Conservation (phyloP, 768 basidiomycete genomes). For the Rhodotorula diobovata region DNA sequence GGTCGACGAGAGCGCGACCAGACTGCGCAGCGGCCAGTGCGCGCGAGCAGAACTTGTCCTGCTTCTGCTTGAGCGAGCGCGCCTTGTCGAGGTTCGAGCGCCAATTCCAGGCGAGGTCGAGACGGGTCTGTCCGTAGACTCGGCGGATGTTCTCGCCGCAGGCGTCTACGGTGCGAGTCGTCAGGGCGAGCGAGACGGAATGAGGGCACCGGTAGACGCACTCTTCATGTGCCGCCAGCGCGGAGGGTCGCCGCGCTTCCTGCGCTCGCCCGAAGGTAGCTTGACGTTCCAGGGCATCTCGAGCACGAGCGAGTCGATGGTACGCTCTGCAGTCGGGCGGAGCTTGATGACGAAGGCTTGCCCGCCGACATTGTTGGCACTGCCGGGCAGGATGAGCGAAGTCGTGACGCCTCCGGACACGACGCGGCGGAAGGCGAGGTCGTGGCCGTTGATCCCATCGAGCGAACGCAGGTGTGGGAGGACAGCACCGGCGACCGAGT, state of each 20-base stretch:
- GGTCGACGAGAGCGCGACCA: constrained; percentile 22
- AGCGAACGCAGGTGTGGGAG: constrained; percentile 66
- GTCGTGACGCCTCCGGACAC: constrained; percentile 86
- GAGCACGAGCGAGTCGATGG: constrained; percentile 63
- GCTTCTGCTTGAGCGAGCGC: constrained; percentile 60
- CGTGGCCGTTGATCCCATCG: constrained; percentile 82
- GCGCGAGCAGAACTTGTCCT: constrained; percentile 63
- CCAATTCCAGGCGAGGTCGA: constrained; percentile 34
- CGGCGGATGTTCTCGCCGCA: constrained; percentile 50
- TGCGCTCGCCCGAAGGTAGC: constrained; percentile 50
- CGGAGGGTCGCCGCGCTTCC: constrained; percentile 51
- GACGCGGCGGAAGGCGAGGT: constrained; percentile 64
- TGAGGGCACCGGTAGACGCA: background rate
- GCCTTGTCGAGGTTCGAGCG: constrained; percentile 59
- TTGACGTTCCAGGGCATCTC: constrained; percentile 64
- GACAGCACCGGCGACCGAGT: constrained; percentile 50
- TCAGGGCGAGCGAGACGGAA: background rate
- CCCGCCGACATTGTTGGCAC: constrained; percentile 39
- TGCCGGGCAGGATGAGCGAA: constrained; percentile 73
- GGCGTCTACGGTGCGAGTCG: constrained; percentile 46
- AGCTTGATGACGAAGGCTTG: constrained; percentile 68
- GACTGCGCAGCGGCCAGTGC: constrained; percentile 54
- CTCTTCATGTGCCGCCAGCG: constrained; percentile 21
- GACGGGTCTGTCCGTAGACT: constrained; percentile 44
- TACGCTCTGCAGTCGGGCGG: constrained; percentile 65